Evolutionary conservation across 2,329 filamentous ascomycete genomes (phyloP).

Genomic region (Ilyonectria robusta): DNA sequence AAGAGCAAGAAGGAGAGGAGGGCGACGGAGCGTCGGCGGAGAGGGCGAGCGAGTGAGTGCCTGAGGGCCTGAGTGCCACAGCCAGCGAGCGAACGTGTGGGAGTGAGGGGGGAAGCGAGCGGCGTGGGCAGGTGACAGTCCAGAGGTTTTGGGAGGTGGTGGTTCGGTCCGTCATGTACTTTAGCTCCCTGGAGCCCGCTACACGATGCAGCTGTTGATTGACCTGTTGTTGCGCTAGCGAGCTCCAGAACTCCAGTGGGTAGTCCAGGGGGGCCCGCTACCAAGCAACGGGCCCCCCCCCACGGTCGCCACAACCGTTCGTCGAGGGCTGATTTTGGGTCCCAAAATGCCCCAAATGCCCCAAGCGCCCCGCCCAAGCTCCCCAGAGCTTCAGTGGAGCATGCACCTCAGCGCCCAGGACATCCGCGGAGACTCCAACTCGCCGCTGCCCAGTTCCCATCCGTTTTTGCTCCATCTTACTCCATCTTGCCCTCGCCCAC

Average conservation of each 20-base stretch:
- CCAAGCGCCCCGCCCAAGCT: slow-evolving; percentile 6
- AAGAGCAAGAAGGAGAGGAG: not conserved
- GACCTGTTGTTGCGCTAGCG: slow-evolving; percentile 34
- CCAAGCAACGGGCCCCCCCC: slow-evolving; percentile 46
- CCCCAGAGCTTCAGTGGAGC: slow-evolving; percentile 24
- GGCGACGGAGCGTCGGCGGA: not conserved
- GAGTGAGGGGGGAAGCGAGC: slow-evolving; percentile 1
- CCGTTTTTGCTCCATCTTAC: not conserved
- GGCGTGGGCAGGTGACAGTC: slow-evolving; percentile 19
- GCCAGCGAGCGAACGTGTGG: not conserved
- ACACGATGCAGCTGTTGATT: slow-evolving; percentile 10
- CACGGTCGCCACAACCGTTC: slow-evolving; percentile 25
- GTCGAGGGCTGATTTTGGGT: slow-evolving; percentile 1
- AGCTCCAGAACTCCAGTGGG: slow-evolving; percentile 41
- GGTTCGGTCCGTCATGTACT: slow-evolving; percentile 24
- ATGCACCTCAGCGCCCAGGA: not conserved
- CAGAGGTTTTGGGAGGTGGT: slow-evolving; percentile 17
- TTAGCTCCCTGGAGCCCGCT: slow-evolving; percentile 13
- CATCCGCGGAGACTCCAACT: not conserved
- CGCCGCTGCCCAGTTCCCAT: too few relatives aligned
- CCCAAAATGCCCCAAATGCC: slow-evolving; percentile 14
- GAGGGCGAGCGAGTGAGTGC: too few relatives aligned
- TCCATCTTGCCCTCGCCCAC: not conserved
- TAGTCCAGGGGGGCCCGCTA: slow-evolving; percentile 33
- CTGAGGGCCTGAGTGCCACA: not conserved